Conservation (phyloP, 192 early-diverging fungal genomes). For the Gamsiella multidivaricata region DNA sequence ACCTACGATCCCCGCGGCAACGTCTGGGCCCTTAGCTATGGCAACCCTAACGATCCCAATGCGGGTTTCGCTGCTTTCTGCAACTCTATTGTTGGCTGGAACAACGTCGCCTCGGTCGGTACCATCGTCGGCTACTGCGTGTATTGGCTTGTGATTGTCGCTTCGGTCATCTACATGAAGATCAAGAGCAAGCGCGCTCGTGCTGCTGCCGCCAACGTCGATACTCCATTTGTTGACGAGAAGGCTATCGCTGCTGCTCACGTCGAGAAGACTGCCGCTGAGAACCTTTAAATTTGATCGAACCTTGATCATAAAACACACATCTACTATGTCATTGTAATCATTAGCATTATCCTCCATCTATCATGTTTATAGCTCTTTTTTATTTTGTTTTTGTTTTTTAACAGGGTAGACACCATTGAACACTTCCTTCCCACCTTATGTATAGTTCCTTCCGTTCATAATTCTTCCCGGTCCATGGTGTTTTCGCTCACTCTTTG, state of each 20-base stretch:
- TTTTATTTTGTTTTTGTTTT: not conserved
- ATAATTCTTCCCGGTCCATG: constrained; percentile 12
- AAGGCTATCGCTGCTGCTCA: constrained; percentile 14
- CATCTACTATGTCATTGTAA: not conserved
- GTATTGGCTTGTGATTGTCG: constrained; percentile 77
- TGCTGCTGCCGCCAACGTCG: constrained; percentile 10
- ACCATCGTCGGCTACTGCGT: constrained; percentile 80
- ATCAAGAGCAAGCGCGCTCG: constrained; percentile 35
- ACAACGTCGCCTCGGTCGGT: constrained; percentile 76
- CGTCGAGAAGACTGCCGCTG: constrained; percentile 24
- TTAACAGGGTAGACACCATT: too few relatives aligned
- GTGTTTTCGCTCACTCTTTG: not conserved
- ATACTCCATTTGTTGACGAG: constrained; percentile 13
- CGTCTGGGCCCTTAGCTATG: constrained; percentile 72
- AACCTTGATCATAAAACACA: not conserved
- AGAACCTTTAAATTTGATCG: not conserved
- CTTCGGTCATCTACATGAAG: constrained; percentile 63
- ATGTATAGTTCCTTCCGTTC: not conserved
- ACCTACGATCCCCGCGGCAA: constrained; percentile 65
- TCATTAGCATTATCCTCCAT: constrained; percentile 2
- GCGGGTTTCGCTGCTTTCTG: constrained; percentile 75
- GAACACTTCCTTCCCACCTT: not conserved
- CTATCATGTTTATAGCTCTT: too few relatives aligned
- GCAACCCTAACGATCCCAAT: constrained; percentile 63
- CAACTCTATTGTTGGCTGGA: constrained; percentile 83